Evolutionary conservation across 1,284 basidiomycete genomes (phyloP).

Genomic region (Boletus mariae): DNA sequence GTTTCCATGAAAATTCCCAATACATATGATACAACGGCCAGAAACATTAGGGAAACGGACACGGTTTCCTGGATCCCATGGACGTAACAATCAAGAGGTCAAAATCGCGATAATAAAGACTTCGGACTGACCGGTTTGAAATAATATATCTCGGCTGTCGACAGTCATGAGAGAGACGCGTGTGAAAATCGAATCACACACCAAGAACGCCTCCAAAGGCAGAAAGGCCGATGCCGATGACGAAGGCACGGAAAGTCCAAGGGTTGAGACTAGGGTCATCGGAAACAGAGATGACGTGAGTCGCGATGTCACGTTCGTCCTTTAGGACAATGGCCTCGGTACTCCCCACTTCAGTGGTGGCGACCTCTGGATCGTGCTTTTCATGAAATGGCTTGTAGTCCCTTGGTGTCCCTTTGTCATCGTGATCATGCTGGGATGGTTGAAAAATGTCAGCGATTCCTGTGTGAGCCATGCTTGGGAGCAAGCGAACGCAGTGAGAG

Average conservation of each 20-base stretch:
- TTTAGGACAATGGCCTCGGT: slow-evolving; percentile 33
- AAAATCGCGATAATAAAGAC: neutral
- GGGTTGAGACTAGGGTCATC: slow-evolving; percentile 55
- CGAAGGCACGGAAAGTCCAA: slow-evolving; percentile 54
- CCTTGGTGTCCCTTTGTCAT: slow-evolving; percentile 6
- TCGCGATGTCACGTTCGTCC: slow-evolving; percentile 46
- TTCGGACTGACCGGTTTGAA: slow-evolving; percentile 47
- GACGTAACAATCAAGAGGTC: neutral
- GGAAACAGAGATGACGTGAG: slow-evolving; percentile 48
- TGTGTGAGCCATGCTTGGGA: slow-evolving; percentile 13
- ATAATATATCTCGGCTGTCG: slow-evolving; percentile 52
- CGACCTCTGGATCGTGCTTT: slow-evolving; percentile 35
- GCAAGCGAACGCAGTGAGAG: neutral
- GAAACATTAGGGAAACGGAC: slow-evolving; percentile 48
- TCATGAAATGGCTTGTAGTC: slow-evolving; percentile 35
- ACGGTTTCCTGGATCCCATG: slow-evolving; percentile 39
- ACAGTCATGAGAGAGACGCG: neutral
- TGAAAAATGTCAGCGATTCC: slow-evolving; percentile 8
- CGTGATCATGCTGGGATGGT: neutral
- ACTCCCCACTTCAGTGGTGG: slow-evolving; percentile 12
- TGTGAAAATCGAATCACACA: slow-evolving; percentile 8
- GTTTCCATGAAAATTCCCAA: slow-evolving; percentile 43
- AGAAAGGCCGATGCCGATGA: slow-evolving; percentile 58
- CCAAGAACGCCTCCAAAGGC: slow-evolving; percentile 54
- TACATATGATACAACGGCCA: slow-evolving; percentile 45